Evolutionary conservation across 495 filamentous ascomycete genomes (phyloP), one percentile per base, ranked within the genome.

Genomic region (Patellaria atrata): DNA sequence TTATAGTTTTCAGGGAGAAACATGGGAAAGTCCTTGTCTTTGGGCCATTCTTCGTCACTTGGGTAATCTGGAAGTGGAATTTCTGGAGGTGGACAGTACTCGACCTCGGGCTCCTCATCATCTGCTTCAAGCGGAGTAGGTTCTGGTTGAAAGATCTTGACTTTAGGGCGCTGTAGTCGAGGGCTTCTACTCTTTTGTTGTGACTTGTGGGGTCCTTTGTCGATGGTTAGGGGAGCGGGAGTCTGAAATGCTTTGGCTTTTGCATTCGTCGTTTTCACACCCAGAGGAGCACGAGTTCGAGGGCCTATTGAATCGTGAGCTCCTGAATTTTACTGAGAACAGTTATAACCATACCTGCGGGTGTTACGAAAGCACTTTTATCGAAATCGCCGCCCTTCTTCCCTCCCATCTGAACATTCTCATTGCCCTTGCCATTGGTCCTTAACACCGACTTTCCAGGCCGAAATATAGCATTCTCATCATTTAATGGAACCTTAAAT

Each of bases 241-340:
- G 72, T 82, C 45, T 77, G 73, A 23, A 75, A 66, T 3, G 67
- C 67, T 48, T 66, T 80, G 33, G 80, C 68, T 61, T 89, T 94
- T 25, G 79, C 81, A 58, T 99, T 99, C 27, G 89, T 94, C 0
- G 87, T 96, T 58, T 99, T 99, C 62, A 76, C 68, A 23, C 91
- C 91, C 32, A 94, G 59, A 3, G 82, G 77, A 24, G 89, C 85
- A 41, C 84, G 75, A 29, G 67, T 78, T 25, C 73, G 71, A 29
- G 75, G 68, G 27, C 67, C 79, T 82, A 38, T 16, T 28, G n/a
- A 30, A 10, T 45, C 31, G 38, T 33, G 30, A 36, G 5, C 1
- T 15, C 9, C 16, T 31, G 30, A 5, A 24, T 35, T 24, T 30
- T 13, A 8, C 9, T 15, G 23, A 24, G 9, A 22, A 29, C 33